Conservation (phyloP, 768 basidiomycete genomes). For the Termitomyces sp. region DNA sequence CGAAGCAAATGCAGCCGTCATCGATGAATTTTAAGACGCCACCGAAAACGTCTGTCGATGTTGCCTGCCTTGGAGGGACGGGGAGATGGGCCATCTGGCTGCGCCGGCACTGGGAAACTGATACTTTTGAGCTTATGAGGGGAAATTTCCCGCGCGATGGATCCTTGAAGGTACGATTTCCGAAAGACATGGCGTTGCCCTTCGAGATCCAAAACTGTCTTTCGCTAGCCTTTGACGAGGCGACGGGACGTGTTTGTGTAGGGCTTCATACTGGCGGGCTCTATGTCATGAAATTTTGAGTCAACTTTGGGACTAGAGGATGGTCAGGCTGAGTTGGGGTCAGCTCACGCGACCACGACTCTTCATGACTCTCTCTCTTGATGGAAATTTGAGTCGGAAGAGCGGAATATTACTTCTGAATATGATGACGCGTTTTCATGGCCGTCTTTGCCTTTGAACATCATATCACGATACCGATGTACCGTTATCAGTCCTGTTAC, state of each 20-base stretch:
- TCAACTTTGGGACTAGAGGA: not conserved
- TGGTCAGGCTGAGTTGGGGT: not conserved
- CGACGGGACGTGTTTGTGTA: conserved; percentile 44
- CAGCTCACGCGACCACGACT: not conserved
- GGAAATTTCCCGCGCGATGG: conserved; percentile 31
- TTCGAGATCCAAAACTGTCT: conserved; percentile 42
- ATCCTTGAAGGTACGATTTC: conserved; percentile 29
- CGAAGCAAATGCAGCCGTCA: not conserved
- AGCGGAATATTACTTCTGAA: not conserved
- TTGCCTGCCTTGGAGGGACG: conserved; percentile 32
- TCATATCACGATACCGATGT: not conserved
- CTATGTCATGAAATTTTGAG: conserved; percentile 39
- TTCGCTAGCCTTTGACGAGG: conserved; percentile 51
- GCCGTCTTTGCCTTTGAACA: not conserved
- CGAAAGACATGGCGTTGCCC: conserved; percentile 42
- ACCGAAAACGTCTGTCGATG: conserved; percentile 11
- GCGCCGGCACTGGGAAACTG: conserved; percentile 43
- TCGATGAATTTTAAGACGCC: conserved; percentile 5
- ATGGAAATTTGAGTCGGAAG: not conserved
- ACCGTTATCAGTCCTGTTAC: not conserved
- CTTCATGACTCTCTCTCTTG: no score
- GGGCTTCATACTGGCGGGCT: conserved; percentile 49
- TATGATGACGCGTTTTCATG: not conserved
- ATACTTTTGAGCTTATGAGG: conserved; percentile 46
- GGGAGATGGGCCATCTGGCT: conserved; percentile 50